These are phyloP conservation scores for Cordia subcordata DNA, from an alignment of 257 asterid species.

Conservation along the genomic window DNA sequence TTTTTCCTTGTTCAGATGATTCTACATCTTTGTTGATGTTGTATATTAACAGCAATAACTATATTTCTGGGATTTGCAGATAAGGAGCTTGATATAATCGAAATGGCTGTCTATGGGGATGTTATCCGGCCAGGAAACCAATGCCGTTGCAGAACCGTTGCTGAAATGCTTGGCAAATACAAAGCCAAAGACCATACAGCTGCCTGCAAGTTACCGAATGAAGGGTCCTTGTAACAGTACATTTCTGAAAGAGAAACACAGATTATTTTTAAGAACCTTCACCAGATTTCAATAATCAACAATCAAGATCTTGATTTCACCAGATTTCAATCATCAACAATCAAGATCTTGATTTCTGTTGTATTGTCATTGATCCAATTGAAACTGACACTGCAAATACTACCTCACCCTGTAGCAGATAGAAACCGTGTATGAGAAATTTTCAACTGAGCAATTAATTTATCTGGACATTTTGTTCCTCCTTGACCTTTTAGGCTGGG, in stretches of 20 bases:
- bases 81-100: conserved; percentile 77
- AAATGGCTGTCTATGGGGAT: conserved; percentile 94
- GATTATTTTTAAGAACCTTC: neutral
- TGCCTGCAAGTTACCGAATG: conserved; percentile 69
- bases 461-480: too few species aligned
- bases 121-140: conserved; percentile 90
- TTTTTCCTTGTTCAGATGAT: neutral
- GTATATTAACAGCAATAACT: neutral
- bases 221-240: conserved; percentile 18
- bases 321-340: neutral
- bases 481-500: too few species aligned
- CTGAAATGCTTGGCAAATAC: conserved; percentile 75
- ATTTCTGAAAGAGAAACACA: neutral
- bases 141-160: conserved; percentile 86
- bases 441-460: too few species aligned
- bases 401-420: neutral
- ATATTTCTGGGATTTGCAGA: conserved; percentile 33
- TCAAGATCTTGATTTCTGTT: neutral
- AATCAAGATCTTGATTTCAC: neutral
- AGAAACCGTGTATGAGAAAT: neutral
- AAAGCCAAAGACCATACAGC: conserved; percentile 55
- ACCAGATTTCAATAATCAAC: neutral
- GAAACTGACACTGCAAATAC: conserved; percentile 13
- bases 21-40: neutral
- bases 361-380: neutral